These are phyloP conservation scores for Penicillium paradoxum DNA, from an alignment of 495 filamentous ascomycete genomes.

Conservation along the genomic window DNA sequence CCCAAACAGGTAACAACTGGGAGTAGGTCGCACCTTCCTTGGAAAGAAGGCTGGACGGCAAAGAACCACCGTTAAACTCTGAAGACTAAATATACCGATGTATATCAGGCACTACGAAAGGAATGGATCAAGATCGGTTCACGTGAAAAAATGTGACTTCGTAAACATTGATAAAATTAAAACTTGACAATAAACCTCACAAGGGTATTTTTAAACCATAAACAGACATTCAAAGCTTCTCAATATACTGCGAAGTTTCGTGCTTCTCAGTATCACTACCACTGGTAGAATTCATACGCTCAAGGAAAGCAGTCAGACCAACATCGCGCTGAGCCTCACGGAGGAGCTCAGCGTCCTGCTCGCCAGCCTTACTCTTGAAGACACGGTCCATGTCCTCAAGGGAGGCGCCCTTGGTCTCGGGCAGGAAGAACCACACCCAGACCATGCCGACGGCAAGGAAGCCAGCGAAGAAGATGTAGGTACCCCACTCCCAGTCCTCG, in stretches of 20 bases:
- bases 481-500: constrained; percentile 41
- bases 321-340: constrained; percentile 28
- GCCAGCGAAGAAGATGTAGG: constrained; percentile 42
- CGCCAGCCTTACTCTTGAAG: constrained; percentile 36
- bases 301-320: constrained; percentile 22
- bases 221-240: constrained; percentile 11
- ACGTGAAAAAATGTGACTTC: not conserved
- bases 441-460: constrained; percentile 32
- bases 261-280: constrained; percentile 19
- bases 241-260: constrained; percentile 19
- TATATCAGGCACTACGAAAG: too few relatives aligned
- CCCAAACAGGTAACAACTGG: too few relatives aligned
- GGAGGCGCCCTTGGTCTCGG: constrained; percentile 58
- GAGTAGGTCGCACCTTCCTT: too few relatives aligned
- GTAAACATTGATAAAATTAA: not conserved
- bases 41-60: too few relatives aligned
- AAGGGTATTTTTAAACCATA: too few relatives aligned
- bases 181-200: not conserved
- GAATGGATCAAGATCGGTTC: too few relatives aligned
- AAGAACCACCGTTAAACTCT: too few relatives aligned
- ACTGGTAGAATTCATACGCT: constrained; percentile 15
- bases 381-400: constrained; percentile 61
- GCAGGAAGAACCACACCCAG: constrained; percentile 46
- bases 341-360: constrained; percentile 30
- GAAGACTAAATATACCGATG: too few relatives aligned